Conservation (phyloP, 768 basidiomycete genomes). For the Glaciozyma martinii region DNA sequence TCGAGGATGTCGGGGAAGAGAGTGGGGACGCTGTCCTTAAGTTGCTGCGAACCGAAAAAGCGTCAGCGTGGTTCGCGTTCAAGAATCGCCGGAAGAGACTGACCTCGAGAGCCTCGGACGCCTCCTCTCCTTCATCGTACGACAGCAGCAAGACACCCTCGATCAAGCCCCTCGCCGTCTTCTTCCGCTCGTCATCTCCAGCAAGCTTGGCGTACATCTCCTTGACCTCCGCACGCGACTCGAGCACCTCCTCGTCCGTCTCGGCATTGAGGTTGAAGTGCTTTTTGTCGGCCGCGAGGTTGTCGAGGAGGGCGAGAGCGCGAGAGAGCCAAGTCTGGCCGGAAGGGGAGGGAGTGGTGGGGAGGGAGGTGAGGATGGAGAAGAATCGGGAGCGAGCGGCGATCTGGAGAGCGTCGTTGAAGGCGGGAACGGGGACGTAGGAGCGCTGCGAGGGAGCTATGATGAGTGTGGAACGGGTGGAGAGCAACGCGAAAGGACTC, state of each 20-base stretch:
- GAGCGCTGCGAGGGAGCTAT: slow-evolving; percentile 48
- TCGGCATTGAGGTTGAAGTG: slow-evolving; percentile 26
- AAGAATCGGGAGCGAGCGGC: slow-evolving; percentile 63
- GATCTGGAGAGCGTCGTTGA: slow-evolving; percentile 63
- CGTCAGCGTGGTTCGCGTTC: background rate
- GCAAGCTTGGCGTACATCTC: slow-evolving; percentile 16
- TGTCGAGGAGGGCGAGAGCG: slow-evolving; percentile 24
- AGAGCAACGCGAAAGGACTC: background rate
- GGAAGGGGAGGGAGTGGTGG: slow-evolving; percentile 27
- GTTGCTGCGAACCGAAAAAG: slow-evolving; percentile 43
- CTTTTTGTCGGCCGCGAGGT: slow-evolving; percentile 27
- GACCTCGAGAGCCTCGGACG: slow-evolving; percentile 58
- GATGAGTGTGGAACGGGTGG: background rate
- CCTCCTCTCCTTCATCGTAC: slow-evolving; percentile 58
- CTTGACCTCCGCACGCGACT: slow-evolving; percentile 44
- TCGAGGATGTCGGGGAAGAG: slow-evolving; percentile 43
- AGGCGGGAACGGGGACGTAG: slow-evolving; percentile 53
- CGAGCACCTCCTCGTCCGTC: slow-evolving; percentile 41
- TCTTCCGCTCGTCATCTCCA: background rate
- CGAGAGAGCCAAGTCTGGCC: slow-evolving; percentile 26
- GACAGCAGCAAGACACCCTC: slow-evolving; percentile 56
- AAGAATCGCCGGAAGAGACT: slow-evolving; percentile 24
- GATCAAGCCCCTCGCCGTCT: slow-evolving; percentile 17
- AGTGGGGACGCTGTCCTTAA: slow-evolving; percentile 52
- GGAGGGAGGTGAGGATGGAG: slow-evolving; percentile 64